A percentile compares a stretch with the other conserved stretches of the same genome.
Conservation (phyloP, 106 monocot genomes). For the Apostasia shenzhenica region DNA sequence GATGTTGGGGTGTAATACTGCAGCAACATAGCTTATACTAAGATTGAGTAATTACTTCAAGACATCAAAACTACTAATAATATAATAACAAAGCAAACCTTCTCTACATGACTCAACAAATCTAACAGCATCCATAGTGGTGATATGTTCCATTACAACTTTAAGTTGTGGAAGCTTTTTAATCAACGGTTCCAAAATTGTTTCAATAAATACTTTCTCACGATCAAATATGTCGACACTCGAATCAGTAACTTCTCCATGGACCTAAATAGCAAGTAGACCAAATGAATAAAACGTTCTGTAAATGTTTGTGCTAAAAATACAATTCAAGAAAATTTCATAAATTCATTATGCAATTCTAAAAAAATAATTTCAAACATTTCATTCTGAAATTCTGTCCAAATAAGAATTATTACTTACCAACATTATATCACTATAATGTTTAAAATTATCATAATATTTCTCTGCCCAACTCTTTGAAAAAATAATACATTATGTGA, state of each 20-base stretch:
- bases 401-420: too few relatives aligned
- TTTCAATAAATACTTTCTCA: slow-evolving; percentile 88
- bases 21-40: background rate
- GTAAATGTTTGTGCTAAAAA: too few relatives aligned
- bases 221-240: slow-evolving; percentile 84
- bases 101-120: slow-evolving; percentile 67
- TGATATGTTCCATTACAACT: slow-evolving; percentile 96
- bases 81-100: slow-evolving; percentile 20
- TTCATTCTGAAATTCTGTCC: too few relatives aligned
- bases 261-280: slow-evolving; percentile 36
- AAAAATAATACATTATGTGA: too few relatives aligned
- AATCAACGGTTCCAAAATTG: slow-evolving; percentile 56
- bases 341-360: too few relatives aligned
- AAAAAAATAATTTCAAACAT: too few relatives aligned
- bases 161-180: slow-evolving; percentile 74
- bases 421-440: too few relatives aligned
- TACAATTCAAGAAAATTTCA: too few relatives aligned
- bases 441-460: too few relatives aligned
- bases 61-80: background rate
- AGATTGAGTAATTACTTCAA: background rate
- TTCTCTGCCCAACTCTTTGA: too few relatives aligned
- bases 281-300: too few relatives aligned
- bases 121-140: slow-evolving; percentile 74
- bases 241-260: slow-evolving; percentile 93
- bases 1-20: background rate